Base-by-base conservation (phyloP, 257 asterid genomes). In the Solanum commersonii region DNA sequence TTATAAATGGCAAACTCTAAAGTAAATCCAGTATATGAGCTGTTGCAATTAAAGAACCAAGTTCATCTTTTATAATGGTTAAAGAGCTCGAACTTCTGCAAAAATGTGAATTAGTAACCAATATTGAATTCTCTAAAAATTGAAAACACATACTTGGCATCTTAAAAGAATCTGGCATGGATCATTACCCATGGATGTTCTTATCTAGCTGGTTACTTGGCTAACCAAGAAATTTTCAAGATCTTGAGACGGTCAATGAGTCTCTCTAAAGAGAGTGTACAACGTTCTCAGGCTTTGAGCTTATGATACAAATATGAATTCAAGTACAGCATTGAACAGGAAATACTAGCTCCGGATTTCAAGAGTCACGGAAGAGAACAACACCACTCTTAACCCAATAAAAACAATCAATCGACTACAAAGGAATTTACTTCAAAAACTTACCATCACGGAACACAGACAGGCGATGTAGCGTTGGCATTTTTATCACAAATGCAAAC, bases 371-470 rank as follows among this genome's bases (percentile, higher is more conserved):
- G 85, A 82, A 49, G n/a, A 49, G 70, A 46, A 82, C 31, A 3
- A 52, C 23, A 2, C 86, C 70, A 11, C 86, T 82, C 86, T 82
- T 82, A 18, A 82, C 70, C 70, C 10, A 82, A 49, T 82, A 82
- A 29, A 81, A 49, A 82, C 44, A 79, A 44, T 18, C 85, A 44
- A 79, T 27, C 16, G 11, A 56, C 34, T 34, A 31, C 37, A 67
- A 71, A 87, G 84, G 29, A 87, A 76, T 56, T 46, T 33, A 79
- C 15, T 44, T 27, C 70, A 84, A 86, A 85, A 87, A 90, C 99
- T 94, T 90, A 97, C 99, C 99, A 91, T 97, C 99, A 85, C 99
- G 99, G 95, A 97, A 97, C 89, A 97, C 99, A 9, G 99, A 97
- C 38, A 97, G 99, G 15, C 99, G 96, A 90, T 97, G 99, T 31